These are phyloP conservation scores for Fusarium graminum DNA, from an alignment of 2,329 filamentous ascomycete genomes.

Conservation along the genomic window DNA sequence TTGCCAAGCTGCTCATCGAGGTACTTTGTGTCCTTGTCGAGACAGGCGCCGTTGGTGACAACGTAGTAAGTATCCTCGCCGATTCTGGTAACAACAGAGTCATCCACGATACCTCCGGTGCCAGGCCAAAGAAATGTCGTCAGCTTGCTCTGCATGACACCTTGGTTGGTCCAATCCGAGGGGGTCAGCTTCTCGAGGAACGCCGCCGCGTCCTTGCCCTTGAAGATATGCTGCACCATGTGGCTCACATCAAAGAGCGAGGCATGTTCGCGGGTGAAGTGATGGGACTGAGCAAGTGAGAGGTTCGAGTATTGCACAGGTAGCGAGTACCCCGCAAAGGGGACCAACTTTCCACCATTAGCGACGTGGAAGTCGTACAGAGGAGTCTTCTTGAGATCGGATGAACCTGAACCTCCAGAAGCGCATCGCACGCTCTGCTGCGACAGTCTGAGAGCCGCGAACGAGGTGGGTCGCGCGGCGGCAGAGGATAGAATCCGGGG, in stretches of 20 bases:
- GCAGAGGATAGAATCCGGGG: conserved; percentile 47
- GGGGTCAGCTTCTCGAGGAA: conserved; percentile 91
- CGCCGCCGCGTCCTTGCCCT: conserved; percentile 80
- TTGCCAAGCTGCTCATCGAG: conserved; percentile 75
- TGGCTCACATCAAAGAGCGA: conserved; percentile 97
- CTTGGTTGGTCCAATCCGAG: conserved; percentile 74
- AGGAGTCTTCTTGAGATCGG: conserved; percentile 71
- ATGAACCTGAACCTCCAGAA: conserved; percentile 47
- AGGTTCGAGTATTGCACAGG: conserved; percentile 87
- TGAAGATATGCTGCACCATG: conserved; percentile 93
- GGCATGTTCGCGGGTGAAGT: conserved; percentile 87
- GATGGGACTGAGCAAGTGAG: conserved; percentile 85
- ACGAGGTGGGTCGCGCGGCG: conserved; percentile 41
- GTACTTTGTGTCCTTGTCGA: conserved; percentile 88
- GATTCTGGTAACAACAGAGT: conserved; percentile 90
- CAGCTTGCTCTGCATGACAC: conserved; percentile 78
- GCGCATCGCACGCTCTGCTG: conserved; percentile 48
- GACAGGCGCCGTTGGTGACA: conserved; percentile 93
- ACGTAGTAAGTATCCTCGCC: conserved; percentile 84
- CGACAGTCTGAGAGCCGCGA: conserved; percentile 34
- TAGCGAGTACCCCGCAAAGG: conserved; percentile 95
- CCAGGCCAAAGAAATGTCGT: conserved; percentile 84
- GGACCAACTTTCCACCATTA: conserved; percentile 91
- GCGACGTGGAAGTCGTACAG: conserved; percentile 83
- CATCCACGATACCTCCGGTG: conserved; percentile 93